Conservation (phyloP, 2,329 filamentous ascomycete species). For the Nemania sp. region DNA sequence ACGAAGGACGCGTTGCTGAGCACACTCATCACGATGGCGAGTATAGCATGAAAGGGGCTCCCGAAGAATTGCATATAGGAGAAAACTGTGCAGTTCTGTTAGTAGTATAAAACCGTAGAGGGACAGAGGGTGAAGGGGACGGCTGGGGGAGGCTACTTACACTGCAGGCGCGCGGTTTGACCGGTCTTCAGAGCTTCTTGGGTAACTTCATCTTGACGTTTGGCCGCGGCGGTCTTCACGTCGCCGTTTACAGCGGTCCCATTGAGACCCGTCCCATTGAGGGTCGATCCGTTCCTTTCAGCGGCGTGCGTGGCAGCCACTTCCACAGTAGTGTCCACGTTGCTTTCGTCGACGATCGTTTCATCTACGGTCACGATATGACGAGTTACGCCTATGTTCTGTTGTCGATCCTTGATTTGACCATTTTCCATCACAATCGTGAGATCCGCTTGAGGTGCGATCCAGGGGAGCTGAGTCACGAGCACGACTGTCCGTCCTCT, state of each 20-base stretch:
- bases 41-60: slow-evolving; percentile 48
- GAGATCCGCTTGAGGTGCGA: slow-evolving; percentile 55
- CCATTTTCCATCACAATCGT: slow-evolving; percentile 53
- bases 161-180: slow-evolving; percentile 49
- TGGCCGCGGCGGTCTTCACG: slow-evolving; percentile 44
- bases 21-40: slow-evolving; percentile 47
- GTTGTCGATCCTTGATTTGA: slow-evolving; percentile 46
- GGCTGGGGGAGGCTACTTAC: slow-evolving; percentile 39
- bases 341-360: slow-evolving; percentile 43
- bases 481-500: slow-evolving; percentile 59
- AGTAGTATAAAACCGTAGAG: slow-evolving; percentile 18
- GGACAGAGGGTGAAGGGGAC: neutral
- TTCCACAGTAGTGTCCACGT: slow-evolving; percentile 40
- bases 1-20: slow-evolving; percentile 49
- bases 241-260: slow-evolving; percentile 29
- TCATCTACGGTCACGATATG: slow-evolving; percentile 50
- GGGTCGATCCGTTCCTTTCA: slow-evolving; percentile 22
- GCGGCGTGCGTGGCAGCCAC: slow-evolving; percentile 25
- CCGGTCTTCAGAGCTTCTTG: slow-evolving; percentile 55
- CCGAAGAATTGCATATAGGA: slow-evolving; percentile 59
- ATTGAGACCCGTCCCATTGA: slow-evolving; percentile 27
- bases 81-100: slow-evolving; percentile 44
- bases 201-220: slow-evolving; percentile 48
- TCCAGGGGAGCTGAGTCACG: slow-evolving; percentile 61
- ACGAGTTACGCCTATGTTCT: slow-evolving; percentile 52